Percentiles rank a stretch among this genome's conserved stretches.
phyloP scores from a whole-genome alignment of 129 eudicot species.

The Kitagawia praeruptora region DNA sequence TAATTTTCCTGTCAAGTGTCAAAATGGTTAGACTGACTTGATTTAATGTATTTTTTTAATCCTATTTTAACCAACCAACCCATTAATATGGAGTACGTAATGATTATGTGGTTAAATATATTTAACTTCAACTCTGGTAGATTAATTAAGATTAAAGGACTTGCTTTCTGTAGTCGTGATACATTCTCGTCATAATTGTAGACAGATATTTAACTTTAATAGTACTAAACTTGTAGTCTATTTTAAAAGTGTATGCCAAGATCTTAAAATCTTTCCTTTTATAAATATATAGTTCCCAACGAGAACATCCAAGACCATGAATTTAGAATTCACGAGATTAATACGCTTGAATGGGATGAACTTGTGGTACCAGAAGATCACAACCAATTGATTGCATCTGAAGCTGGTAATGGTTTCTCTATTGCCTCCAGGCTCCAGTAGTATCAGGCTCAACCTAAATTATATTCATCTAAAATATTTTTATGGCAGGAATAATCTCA shows the following conservation, averaged over 20 bases:
- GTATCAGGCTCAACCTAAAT: not conserved
- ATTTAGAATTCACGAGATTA: slow-evolving; percentile 71
- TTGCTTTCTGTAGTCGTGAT: not conserved
- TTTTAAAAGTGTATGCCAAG: not conserved
- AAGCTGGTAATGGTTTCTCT: slow-evolving; percentile 29
- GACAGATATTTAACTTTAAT: not conserved
- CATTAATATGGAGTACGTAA: not conserved
- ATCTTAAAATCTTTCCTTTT: slow-evolving; percentile 1
- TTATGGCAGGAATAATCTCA: slow-evolving; percentile 29
- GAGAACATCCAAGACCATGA: slow-evolving; percentile 51
- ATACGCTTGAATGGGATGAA: slow-evolving; percentile 97
- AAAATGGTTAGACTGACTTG: not conserved
- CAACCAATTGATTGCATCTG: slow-evolving; percentile 27
- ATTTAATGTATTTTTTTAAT: not conserved
- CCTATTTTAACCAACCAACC: not conserved
- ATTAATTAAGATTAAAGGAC: not conserved
- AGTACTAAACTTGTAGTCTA: not conserved
- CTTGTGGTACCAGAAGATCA: slow-evolving; percentile 61
- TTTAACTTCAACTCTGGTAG: not conserved
- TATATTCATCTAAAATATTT: not conserved
- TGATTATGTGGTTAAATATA: not conserved
- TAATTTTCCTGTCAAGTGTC: not conserved
- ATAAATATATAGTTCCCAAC: slow-evolving; percentile 30
- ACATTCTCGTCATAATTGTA: not conserved
- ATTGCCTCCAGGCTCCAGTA: slow-evolving; percentile 4